Evolutionary conservation across 371 early-diverging fungal species (phyloP).

Genomic region (Mortierella sp.): DNA sequence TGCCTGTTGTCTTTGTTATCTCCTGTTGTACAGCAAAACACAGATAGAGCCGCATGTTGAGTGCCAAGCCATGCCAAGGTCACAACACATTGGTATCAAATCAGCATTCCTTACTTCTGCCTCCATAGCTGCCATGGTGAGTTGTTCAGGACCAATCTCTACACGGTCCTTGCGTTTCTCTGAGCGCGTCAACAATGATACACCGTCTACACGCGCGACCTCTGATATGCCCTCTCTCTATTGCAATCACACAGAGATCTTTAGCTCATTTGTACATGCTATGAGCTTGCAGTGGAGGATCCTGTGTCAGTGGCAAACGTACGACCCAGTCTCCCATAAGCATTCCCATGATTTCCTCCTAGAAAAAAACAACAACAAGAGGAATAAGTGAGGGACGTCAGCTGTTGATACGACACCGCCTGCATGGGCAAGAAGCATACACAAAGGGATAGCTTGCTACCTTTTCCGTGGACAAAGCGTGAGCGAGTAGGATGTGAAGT

Average conservation of each 20-base stretch:
- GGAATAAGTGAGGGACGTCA: not conserved
- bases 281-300: too few relatives aligned
- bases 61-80: too few relatives aligned
- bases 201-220: constrained; percentile 63
- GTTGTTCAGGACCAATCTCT: constrained; percentile 70
- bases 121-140: constrained; percentile 73
- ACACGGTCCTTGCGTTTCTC: constrained; percentile 83
- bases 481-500: constrained; percentile 62
- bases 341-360: constrained; percentile 81
- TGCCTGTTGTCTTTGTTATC: constrained; percentile 56
- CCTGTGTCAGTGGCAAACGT: constrained; percentile 7
- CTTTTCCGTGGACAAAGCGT: constrained; percentile 69
- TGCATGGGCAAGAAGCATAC: not conserved
- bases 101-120: constrained; percentile 63
- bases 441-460: constrained; percentile 24
- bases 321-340: constrained; percentile 77
- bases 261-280: not conserved
- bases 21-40: constrained; percentile 56
- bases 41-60: too few relatives aligned
- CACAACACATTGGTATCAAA: too few relatives aligned
- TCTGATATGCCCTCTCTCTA: constrained; percentile 33
- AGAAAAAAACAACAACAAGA: not conserved
- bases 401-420: too few relatives aligned
- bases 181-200: constrained; percentile 71
- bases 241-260: not conserved